Base-by-base conservation (phyloP, 208 protist genomes). In the Borovskyia barvae region DNA sequence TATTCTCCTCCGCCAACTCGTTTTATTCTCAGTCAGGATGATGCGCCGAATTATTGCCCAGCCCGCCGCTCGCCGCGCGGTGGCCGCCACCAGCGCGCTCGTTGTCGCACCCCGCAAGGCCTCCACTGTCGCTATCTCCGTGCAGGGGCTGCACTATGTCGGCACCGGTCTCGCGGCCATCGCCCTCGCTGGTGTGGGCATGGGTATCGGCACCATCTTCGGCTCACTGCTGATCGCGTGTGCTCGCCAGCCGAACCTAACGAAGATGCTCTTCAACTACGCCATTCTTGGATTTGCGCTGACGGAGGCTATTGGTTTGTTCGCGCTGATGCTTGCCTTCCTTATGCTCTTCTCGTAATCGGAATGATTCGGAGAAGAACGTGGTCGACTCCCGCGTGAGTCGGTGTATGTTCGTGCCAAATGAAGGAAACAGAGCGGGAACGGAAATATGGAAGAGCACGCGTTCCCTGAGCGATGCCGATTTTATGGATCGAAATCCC, bases 331-430 rank as follows among this genome's bases (percentile, higher is more conserved):
- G 86, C 80, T 93, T 54, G 86, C 90, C 63, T 95, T 95, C 79
- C 85, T 95, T 71, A 95, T 95, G 88, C 85, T 95, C 78, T 95
- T 95, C 83, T 93, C 89, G 25, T 95, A 95, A 74, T n/a, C n/a
- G n/a, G n/a, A n/a, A n/a, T n/a, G n/a, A n/a, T n/a, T n/a, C n/a
- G n/a, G n/a, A n/a, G n/a, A n/a, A n/a, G n/a, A n/a, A n/a, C n/a
- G n/a, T n/a, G n/a, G n/a, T n/a, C n/a, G n/a, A n/a, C n/a, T n/a
- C n/a, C n/a, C n/a, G n/a, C n/a, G n/a, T n/a, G n/a, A n/a, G n/a
- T n/a, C n/a, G n/a, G n/a, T n/a, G n/a, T n/a, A n/a, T n/a, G n/a
- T n/a, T n/a, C n/a, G n/a, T n/a, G n/a, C n/a, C n/a, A n/a, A n/a
- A n/a, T n/a, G n/a, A n/a, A n/a, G n/a, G n/a, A n/a, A n/a, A n/a